These are phyloP conservation scores for Dentipellis fragilis DNA, from an alignment of 768 basidiomycete species.

Conservation along the genomic window DNA sequence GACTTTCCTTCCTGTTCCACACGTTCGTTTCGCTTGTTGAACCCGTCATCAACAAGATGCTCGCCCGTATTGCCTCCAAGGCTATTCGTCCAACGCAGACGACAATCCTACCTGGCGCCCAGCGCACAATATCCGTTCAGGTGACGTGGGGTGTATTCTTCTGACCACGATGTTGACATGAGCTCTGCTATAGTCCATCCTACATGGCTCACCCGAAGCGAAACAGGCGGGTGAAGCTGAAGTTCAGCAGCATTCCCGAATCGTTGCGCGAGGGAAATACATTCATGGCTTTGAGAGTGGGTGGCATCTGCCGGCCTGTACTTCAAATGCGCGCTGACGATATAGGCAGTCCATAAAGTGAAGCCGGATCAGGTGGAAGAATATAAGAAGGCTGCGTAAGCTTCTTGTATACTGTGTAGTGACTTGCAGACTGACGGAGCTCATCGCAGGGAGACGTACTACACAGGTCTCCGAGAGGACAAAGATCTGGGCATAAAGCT, in stretches of 20 bases:
- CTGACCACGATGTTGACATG: constrained; percentile 14
- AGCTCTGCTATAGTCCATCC: constrained; percentile 47
- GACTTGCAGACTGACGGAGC: constrained; percentile 3
- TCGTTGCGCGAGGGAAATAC: constrained; percentile 91
- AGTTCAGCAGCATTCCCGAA: constrained; percentile 71
- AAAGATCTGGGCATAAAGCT: constrained; percentile 72
- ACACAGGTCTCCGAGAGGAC: constrained; percentile 69
- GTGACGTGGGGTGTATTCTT: constrained; percentile 15
- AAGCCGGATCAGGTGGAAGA: constrained; percentile 71
- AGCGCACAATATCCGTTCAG: constrained; percentile 23
- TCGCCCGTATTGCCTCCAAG: constrained; percentile 14
- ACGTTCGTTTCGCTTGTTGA: not conserved
- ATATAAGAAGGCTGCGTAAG: constrained; percentile 86
- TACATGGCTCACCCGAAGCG: constrained; percentile 92
- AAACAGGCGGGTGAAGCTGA: constrained; percentile 73
- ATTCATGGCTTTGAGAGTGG: constrained; percentile 83
- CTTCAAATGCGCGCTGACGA: constrained; percentile 2
- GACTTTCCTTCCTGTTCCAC: not conserved
- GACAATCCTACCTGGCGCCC: constrained; percentile 5
- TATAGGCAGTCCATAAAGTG: constrained; percentile 66
- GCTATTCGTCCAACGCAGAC: constrained; percentile 10
- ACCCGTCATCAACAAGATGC: constrained; percentile 11
- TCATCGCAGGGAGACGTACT: constrained; percentile 64
- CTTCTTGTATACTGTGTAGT: constrained; percentile 3
- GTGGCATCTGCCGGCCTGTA: constrained; percentile 16